A percentile compares a stretch with the other conserved stretches of the same genome.
Evolutionary conservation across 441 rosid genomes (phyloP).

Genomic region (Geranium incanum): DNA sequence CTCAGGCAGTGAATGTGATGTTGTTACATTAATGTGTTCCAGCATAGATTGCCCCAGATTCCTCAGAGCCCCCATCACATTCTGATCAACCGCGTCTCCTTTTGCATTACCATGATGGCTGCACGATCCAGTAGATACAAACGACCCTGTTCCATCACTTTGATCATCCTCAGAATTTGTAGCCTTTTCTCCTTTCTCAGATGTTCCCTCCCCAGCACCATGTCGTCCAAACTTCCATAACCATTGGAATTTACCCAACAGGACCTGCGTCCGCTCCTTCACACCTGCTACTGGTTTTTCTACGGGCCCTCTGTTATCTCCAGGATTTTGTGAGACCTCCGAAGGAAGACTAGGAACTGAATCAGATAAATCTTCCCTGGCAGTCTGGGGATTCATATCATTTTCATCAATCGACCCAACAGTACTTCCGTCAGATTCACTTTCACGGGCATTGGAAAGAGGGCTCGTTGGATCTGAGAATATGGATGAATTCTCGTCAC

Average conservation of each 20-base stretch:
- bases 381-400: constrained; percentile 26
- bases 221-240: constrained; percentile 75
- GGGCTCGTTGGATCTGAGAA: constrained; percentile 53
- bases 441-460: constrained; percentile 44
- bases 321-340: constrained; percentile 25
- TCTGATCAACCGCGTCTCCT: constrained; percentile 56
- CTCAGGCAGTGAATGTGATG: not conserved
- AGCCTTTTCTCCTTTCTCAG: constrained; percentile 31
- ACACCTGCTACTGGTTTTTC: constrained; percentile 24
- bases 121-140: constrained; percentile 26
- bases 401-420: constrained; percentile 45
- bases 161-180: constrained; percentile 27
- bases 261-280: constrained; percentile 45
- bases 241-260: constrained; percentile 79
- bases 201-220: constrained; percentile 39
- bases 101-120: constrained; percentile 21
- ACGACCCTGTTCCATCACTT: constrained; percentile 27
- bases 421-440: constrained; percentile 50
- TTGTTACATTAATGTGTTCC: constrained; percentile 76
- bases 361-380: constrained; percentile 33
- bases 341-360: constrained; percentile 41
- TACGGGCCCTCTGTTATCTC: constrained; percentile 21
- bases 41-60: constrained; percentile 82
- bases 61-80: constrained; percentile 54
- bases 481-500: constrained; percentile 54